Percentiles rank a stretch among this genome's conserved stretches.
Evolutionary conservation across 306 rosid genomes (phyloP).

Genomic region (Vigna radiata): DNA sequence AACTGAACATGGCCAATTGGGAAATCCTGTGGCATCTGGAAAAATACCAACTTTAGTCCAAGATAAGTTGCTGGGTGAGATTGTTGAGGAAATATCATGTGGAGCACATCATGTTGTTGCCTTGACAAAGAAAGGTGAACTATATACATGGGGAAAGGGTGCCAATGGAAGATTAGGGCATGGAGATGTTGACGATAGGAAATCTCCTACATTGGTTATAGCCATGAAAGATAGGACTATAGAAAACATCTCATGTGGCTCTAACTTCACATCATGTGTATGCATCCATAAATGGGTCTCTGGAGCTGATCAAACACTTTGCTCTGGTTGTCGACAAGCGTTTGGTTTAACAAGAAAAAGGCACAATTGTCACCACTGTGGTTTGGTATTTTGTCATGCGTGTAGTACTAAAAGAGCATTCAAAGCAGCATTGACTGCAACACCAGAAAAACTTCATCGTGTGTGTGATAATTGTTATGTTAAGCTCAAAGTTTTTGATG

Average conservation of each 20-base stretch:
- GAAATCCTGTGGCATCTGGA: conserved; percentile 77
- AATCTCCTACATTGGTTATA: conserved; percentile 75
- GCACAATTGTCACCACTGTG: conserved; percentile 43
- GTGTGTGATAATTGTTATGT: conserved; percentile 88
- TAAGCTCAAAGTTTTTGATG: conserved; percentile 69
- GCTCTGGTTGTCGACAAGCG: conserved; percentile 80
- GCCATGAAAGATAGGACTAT: conserved; percentile 79
- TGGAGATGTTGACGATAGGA: conserved; percentile 72
- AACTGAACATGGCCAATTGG: conserved; percentile 78
- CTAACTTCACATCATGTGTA: conserved; percentile 78
- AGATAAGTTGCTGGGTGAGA: conserved; percentile 87
- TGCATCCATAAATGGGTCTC: conserved; percentile 79
- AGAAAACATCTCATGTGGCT: conserved; percentile 82
- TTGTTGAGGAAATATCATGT: conserved; percentile 84
- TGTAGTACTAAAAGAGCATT: conserved; percentile 86
- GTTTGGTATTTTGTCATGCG: conserved; percentile 63
- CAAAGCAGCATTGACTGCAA: conserved; percentile 77
- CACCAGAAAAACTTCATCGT: conserved; percentile 83
- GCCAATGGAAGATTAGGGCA: conserved; percentile 92
- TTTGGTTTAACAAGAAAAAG: conserved; percentile 79
- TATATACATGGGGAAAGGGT: conserved; percentile 93
- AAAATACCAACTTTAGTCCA: conserved; percentile 79
- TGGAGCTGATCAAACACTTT: conserved; percentile 78
- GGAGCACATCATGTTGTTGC: conserved; percentile 80
- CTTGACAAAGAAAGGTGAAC: conserved; percentile 81